Evolutionary conservation across 2,329 filamentous ascomycete genomes (phyloP).

Genomic region (Grosmannia penicillata): DNA sequence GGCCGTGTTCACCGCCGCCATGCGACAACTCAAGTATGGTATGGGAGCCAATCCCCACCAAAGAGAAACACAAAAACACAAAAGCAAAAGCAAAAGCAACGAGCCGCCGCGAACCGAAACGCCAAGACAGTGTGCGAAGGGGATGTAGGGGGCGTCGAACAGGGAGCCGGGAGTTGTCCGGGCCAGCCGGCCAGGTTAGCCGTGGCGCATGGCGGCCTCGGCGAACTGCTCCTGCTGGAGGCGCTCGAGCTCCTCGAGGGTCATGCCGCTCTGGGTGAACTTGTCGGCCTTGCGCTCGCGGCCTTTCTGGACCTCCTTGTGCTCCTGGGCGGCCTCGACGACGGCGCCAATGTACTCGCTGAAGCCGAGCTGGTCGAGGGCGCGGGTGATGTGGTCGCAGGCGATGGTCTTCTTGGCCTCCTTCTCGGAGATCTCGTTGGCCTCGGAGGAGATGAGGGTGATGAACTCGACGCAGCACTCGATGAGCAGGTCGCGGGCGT

Average conservation of each 20-base stretch:
- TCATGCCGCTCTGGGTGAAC: conserved; percentile 85
- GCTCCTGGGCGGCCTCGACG: conserved; percentile 71
- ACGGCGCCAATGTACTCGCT: conserved; percentile 83
- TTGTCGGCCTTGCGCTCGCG: conserved; percentile 96
- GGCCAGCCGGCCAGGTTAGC: no score
- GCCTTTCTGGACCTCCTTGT: conserved; percentile 85
- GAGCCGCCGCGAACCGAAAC: no score
- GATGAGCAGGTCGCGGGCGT: conserved; percentile 87
- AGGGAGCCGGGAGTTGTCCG: no score
- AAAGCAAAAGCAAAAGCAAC: no score
- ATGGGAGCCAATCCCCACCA: no score
- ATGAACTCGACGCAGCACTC: conserved; percentile 99
- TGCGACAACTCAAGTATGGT: no score
- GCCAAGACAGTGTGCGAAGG: neutral
- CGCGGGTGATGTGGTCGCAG: conserved; percentile 93
- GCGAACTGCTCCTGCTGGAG: conserved; percentile 89
- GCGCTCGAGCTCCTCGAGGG: conserved; percentile 74
- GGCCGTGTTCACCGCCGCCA: no score
- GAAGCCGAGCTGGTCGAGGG: conserved; percentile 84
- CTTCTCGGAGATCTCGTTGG: conserved; percentile 97
- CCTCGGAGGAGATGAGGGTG: conserved; percentile 93
- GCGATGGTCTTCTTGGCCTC: conserved; percentile 99
- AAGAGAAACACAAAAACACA: no score
- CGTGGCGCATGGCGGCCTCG: conserved; percentile 60
- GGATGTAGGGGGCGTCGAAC: neutral